Evolutionary conservation across 2,329 filamentous ascomycete species (phyloP).

Genomic region (Pleomassaria siparia): DNA sequence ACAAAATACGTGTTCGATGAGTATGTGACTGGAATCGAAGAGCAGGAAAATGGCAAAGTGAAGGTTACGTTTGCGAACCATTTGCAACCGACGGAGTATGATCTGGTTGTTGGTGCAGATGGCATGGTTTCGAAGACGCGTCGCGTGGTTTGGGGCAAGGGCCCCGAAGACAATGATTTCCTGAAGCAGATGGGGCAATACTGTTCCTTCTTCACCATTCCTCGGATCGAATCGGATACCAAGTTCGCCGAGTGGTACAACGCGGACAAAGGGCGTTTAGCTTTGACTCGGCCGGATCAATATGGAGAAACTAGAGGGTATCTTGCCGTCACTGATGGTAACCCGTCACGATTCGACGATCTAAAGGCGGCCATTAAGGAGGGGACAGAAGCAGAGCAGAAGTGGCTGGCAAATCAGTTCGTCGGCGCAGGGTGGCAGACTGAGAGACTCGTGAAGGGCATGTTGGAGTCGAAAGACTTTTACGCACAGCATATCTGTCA

Average conservation of each 20-base stretch:
- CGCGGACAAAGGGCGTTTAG: no score
- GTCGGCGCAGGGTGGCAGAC: not conserved
- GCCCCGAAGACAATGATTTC: constrained; percentile 21
- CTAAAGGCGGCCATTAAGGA: not conserved
- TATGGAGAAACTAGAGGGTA: not conserved
- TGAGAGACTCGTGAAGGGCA: not conserved
- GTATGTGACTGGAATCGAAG: constrained; percentile 23
- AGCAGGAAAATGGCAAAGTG: constrained; percentile 37
- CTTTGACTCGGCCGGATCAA: not conserved
- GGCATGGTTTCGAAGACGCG: constrained; percentile 52
- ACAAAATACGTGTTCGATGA: constrained; percentile 28
- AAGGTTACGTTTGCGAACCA: constrained; percentile 41
- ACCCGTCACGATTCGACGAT: not conserved
- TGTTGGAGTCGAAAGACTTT: not conserved
- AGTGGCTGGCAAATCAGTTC: not conserved
- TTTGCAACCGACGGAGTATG: constrained; percentile 44
- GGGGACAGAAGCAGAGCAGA: not conserved
- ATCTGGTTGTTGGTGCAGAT: constrained; percentile 58
- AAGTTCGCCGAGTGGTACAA: constrained; percentile 31
- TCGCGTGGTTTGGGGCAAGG: constrained; percentile 25
- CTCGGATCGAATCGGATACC: constrained; percentile 18
- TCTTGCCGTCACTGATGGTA: not conserved
- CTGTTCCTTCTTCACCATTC: constrained; percentile 36
- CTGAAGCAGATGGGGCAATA: constrained; percentile 28
- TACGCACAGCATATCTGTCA: not conserved